Base-by-base conservation (phyloP, 352 stramenopile species). In the Pythium biforme region DNA sequence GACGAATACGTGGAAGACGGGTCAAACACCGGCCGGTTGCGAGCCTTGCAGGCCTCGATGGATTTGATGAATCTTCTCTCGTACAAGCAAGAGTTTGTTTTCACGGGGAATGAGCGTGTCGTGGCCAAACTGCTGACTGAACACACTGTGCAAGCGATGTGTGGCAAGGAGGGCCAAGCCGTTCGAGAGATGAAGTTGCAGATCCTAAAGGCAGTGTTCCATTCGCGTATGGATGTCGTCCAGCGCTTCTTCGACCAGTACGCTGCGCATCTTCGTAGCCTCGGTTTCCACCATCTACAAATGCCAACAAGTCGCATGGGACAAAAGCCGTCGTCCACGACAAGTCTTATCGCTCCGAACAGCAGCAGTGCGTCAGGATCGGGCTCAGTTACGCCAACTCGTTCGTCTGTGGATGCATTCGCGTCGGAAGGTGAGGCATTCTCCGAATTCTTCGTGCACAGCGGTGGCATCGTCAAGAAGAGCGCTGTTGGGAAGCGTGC, bases 81-180 rank as follows among this genome's bases (percentile, higher is more conserved):
- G 51, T 96, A 94, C 77, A 92, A 96, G 68, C 77, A 88, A 29
- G 74, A 90, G 48, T 92, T 96, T 73, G 84, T 96, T 19, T 94
- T 96, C 43, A 56, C 72, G 40, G 75, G 75, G 27, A 81, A 92
- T 9, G 83, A 90, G 48, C 76, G 76, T 37, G 72, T 72, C 9
- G 77, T 96, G 23, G 83, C 85, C 2, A 90, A 89, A 34, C 63
- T 96, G 5, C 81, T 94, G 41, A 86, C 79, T 0, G 82, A 96
- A 45, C 77, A 92, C 55, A 92, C 85, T 10, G 70, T 94, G 7
- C 59, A 84, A 14, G 79, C 76, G 8, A 92, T 94, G 78, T 82
- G 74, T 25, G 82, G 70, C 22, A 75, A 74, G 31, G 72, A 80
- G 55, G 86, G 87, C 4, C 76, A 81, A 17, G 77, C 82, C 22